Base-by-base conservation (phyloP, 2,329 filamentous ascomycete species). In the Exophiala phaeomuriformis region DNA sequence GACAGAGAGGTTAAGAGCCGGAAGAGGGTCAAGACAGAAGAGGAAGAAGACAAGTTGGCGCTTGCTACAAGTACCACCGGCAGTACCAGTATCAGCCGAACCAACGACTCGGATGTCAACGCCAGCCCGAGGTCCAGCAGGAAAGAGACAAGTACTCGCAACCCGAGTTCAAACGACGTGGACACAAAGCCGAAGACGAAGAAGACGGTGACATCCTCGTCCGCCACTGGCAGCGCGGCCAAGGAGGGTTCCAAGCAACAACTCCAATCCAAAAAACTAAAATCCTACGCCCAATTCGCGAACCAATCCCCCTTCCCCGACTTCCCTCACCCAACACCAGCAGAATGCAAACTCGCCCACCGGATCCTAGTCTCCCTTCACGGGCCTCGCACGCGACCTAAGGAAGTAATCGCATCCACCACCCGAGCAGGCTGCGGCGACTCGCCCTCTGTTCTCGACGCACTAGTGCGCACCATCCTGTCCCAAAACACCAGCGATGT, bases 361-460 rank as follows among this genome's bases (percentile, higher is more conserved):
- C 71, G 74, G 1, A 72, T 91, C 1, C 77, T 94, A 0, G 77
- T 81, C 1, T 73, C 75, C 8, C 67, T 81, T 0, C 87, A 94
- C 63, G 86, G 85, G 1, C 75, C 80, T 50, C 77, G 85, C 9
- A 72, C 73, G 44, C 75, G 79, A 1, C 88, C 88, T 0, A 73
- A 80, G n/a, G 78, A 75, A 1, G 81, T 90, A 5, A 85, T 86
- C 1, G 73, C 79, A 3, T 88, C 86, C 3, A 73, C 86, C 4
- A 81, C 81, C 5, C 76, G 87, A 2, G 82, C 88, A 8, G 88
- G 88, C 12, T 85, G 82, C 59, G 82, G 82, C 33, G 81, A 84
- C 65, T 81, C 83, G 1, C 82, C 81, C 0, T 82, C 79, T 2
- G 80, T 85, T 0, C 73, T 84, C 2, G 82, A 85, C 64, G 81